Conservation (phyloP, 73 alveolate genomes). For the Tetrahymena elliotti region DNA sequence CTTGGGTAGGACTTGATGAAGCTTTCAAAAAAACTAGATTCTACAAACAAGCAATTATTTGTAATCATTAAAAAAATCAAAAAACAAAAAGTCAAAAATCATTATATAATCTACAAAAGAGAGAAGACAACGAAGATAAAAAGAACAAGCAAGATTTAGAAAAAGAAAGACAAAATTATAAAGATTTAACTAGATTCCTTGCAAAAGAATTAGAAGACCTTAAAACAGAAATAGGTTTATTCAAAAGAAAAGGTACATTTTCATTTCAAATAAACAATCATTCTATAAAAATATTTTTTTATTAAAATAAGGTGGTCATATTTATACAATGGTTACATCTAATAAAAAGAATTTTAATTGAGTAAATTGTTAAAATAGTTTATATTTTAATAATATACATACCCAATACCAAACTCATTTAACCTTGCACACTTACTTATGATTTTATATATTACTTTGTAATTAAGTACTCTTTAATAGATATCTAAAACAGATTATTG, state of each 20-base stretch:
- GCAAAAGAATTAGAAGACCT: slow-evolving; percentile 70
- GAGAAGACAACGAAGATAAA: slow-evolving; percentile 62
- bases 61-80: not conserved
- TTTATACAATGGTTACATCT: slow-evolving; percentile 78
- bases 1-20: slow-evolving; percentile 67
- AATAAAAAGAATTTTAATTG: slow-evolving; percentile 43
- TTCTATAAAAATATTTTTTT: too few species aligned
- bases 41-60: slow-evolving; percentile 67
- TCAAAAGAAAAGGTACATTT: slow-evolving; percentile 62
- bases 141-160: slow-evolving; percentile 56
- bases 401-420: not conserved
- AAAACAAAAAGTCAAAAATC: not conserved
- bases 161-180: slow-evolving; percentile 59
- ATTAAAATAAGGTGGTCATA: slow-evolving; percentile 66
- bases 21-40: slow-evolving; percentile 57
- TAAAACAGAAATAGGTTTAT: slow-evolving; percentile 74
- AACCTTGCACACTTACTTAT: too few species aligned
- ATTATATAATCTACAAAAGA: not conserved
- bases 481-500: too few species aligned
- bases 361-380: not conserved
- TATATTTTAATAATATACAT: not conserved
- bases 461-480: too few species aligned
- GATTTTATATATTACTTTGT: not conserved
- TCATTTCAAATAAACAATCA: not conserved
- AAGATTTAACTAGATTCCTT: slow-evolving; percentile 65